Evolutionary conservation across 2,329 filamentous ascomycete genomes (phyloP), one percentile per base, ranked within the genome.

Genomic region (Aureobasidium sp.): DNA sequence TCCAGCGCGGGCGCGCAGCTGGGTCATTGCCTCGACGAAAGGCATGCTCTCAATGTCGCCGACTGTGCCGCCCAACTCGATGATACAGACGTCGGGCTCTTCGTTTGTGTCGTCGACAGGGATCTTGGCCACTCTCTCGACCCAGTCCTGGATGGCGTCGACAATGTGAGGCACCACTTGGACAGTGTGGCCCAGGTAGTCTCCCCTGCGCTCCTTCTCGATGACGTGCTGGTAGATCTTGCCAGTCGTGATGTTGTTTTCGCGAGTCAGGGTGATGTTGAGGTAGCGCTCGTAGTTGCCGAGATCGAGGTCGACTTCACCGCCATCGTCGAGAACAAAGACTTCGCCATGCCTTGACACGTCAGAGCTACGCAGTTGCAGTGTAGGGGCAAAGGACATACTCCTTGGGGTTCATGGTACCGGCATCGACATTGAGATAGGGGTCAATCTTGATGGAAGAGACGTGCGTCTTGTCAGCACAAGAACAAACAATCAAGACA

Each of bases 211-310:
- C 74, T 88, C 85, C 63, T 84, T 84, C 69, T 91, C 84, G 68
- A 96, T 91, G 58, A 96, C 92, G 68, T 88, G 84, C 70, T 90
- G 82, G 76, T 96, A 97, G 67, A 97, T 90, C 79, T 97, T 96
- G 71, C 94, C 94, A 6, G 93, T 96, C 3, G 94, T 99, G 75
- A 99, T 95, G 75, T 97, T 97, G 79, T 93, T 90, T 67, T 96
- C 91, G 63, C 86, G 81, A 9, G 85, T 90, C 63, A 97, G 81
- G 60, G 86, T 89, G 65, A 93, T 86, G 69, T 87, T 86, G 59
- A 96, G 85, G 71, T 95, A 95, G 45, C 87, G 82, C 72, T 89
- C 87, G 75, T 89, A 89, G 74, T 89, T 89, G 65, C 87, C 87
- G 35, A 90, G 78, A 71, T 90, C 87, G 61, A 90, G 81, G 69